Evolutionary conservation across 2,329 filamentous ascomycete species (phyloP).

Genomic region (Exophiala spinifera): DNA sequence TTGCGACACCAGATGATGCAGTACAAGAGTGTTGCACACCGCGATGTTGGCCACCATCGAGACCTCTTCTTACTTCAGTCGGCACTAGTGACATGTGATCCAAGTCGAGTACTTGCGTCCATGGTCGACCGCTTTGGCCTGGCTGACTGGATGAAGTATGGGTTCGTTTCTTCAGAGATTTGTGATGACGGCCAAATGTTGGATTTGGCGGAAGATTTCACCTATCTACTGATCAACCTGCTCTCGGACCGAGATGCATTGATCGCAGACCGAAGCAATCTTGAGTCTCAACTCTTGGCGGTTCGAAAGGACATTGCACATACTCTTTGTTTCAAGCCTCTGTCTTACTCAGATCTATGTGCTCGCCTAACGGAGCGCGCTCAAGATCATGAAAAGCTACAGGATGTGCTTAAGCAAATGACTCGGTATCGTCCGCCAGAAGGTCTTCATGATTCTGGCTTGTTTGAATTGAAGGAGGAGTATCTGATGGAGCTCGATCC

Average conservation of each 20-base stretch:
- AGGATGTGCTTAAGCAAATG: constrained; percentile 79
- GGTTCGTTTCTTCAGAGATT: constrained; percentile 69
- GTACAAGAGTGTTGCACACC: constrained; percentile 82
- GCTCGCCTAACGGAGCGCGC: constrained; percentile 83
- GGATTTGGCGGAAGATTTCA: constrained; percentile 92
- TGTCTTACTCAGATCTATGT: constrained; percentile 90
- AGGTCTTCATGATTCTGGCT: constrained; percentile 86
- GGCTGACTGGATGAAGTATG: constrained; percentile 78
- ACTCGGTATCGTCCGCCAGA: constrained; percentile 87
- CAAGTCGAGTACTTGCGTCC: constrained; percentile 77
- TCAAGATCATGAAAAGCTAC: constrained; percentile 84
- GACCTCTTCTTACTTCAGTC: constrained; percentile 94
- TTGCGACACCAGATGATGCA: constrained; percentile 91
- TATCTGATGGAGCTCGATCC: constrained; percentile 88
- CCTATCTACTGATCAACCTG: constrained; percentile 86
- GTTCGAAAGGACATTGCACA: constrained; percentile 90
- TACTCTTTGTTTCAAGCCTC: constrained; percentile 90
- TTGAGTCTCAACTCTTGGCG: constrained; percentile 62
- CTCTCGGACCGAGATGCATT: constrained; percentile 85
- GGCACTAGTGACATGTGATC: constrained; percentile 80
- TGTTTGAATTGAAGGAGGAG: constrained; percentile 85
- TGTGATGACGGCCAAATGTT: constrained; percentile 86
- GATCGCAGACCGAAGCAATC: constrained; percentile 64
- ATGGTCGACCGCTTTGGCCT: constrained; percentile 91
- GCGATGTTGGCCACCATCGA: constrained; percentile 89